phyloP scores from a whole-genome alignment of 2,329 filamentous ascomycete genomes.

The Epicoccum nigrum region DNA sequence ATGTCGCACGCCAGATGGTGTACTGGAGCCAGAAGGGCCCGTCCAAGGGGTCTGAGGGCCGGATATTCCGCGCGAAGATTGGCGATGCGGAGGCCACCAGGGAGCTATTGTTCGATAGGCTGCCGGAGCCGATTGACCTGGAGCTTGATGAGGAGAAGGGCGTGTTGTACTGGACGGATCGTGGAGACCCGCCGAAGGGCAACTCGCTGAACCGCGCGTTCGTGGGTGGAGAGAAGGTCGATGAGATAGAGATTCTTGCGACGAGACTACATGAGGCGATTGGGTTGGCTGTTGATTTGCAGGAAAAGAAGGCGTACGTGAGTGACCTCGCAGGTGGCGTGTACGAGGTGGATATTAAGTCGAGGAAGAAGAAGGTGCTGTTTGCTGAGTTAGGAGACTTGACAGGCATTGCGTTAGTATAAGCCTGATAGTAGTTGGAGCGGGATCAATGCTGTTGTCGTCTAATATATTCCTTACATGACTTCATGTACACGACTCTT shows the following conservation, averaged over 20 bases:
- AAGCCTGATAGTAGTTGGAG: no score
- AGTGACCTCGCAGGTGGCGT: conserved; percentile 31
- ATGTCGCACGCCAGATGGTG: conserved; percentile 51
- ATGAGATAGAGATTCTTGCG: conserved; percentile 16
- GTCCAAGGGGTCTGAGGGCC: conserved; percentile 57
- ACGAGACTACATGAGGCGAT: conserved; percentile 32
- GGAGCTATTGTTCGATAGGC: conserved; percentile 36
- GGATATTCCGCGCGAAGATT: conserved; percentile 59
- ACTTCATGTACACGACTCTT: neutral
- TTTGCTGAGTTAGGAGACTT: conserved; percentile 21
- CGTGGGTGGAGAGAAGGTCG: neutral
- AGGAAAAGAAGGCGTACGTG: conserved; percentile 15
- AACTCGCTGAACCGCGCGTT: conserved; percentile 58
- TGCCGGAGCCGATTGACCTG: conserved; percentile 58
- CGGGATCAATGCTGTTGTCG: neutral
- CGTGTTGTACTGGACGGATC: conserved; percentile 65
- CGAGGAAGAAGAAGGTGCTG: conserved; percentile 6
- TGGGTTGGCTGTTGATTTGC: conserved; percentile 21
- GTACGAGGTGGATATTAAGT: conserved; percentile 16
- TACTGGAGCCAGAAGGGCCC: conserved; percentile 68
- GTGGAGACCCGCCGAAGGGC: conserved; percentile 62
- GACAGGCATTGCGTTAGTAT: conserved; percentile 20
- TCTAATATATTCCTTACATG: neutral
- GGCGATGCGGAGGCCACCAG: conserved; percentile 47
- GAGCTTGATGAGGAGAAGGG: conserved; percentile 57